These are phyloP conservation scores for Lithohypha guttulata DNA, from an alignment of 2,329 filamentous ascomycete genomes.

Conservation along the genomic window DNA sequence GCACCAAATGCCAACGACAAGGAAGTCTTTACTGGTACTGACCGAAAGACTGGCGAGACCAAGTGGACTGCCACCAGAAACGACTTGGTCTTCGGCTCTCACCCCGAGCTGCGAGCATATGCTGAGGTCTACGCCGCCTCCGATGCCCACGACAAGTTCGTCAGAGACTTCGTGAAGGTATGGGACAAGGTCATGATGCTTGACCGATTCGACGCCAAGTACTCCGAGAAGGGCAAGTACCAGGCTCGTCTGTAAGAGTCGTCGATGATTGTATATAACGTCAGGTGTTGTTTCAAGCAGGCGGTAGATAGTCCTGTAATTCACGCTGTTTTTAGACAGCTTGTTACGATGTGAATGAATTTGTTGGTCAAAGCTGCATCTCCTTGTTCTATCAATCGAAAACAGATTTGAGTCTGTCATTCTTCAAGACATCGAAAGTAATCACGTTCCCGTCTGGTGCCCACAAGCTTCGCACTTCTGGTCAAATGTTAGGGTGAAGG, in stretches of 20 bases:
- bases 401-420: too few species aligned
- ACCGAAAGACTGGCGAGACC: slow-evolving; percentile 54
- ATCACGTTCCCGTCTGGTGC: too few species aligned
- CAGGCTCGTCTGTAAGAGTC: neutral
- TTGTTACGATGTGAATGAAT: too few species aligned
- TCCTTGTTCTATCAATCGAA: too few species aligned
- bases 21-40: slow-evolving; percentile 53
- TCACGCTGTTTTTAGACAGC: too few species aligned
- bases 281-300: too few species aligned
- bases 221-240: neutral
- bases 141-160: slow-evolving; percentile 53
- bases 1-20: slow-evolving; percentile 39
- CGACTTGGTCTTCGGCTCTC: slow-evolving; percentile 63
- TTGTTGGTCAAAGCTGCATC: too few species aligned
- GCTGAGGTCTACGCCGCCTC: slow-evolving; percentile 57
- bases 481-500: too few species aligned
- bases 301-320: too few species aligned
- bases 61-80: slow-evolving; percentile 61
- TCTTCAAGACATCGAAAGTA: too few species aligned
- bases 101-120: slow-evolving; percentile 60
- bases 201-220: slow-evolving; percentile 54
- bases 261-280: too few species aligned
- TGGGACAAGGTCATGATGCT: slow-evolving; percentile 68
- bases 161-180: slow-evolving; percentile 58
- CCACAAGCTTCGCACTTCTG: too few species aligned